These are phyloP conservation scores for Erigeron canadensis DNA, from an alignment of 129 eudicot species.

Conservation along the genomic window DNA sequence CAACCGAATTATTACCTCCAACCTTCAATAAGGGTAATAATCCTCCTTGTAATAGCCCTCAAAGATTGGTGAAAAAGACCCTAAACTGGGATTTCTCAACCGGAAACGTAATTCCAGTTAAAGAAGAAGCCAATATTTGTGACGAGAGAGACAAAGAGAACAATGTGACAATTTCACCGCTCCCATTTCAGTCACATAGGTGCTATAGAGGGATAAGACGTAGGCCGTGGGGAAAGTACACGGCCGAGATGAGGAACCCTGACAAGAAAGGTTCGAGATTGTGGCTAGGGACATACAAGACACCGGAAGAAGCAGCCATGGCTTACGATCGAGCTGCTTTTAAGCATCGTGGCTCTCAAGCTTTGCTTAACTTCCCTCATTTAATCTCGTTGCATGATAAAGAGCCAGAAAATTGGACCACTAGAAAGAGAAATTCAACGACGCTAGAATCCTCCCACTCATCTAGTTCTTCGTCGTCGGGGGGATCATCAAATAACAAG, in stretches of 20 bases:
- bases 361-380: constrained; percentile 21
- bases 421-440: background rate
- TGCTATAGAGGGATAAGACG: constrained; percentile 18
- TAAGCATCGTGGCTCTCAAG: constrained; percentile 11
- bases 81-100: background rate
- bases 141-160: background rate
- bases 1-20: background rate
- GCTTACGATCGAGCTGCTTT: constrained; percentile 15
- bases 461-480: background rate
- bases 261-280: constrained; percentile 14
- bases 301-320: constrained; percentile 22
- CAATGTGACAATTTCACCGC: background rate
- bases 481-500: background rate
- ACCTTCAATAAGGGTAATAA: background rate
- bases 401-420: background rate
- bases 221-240: constrained; percentile 11
- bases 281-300: constrained; percentile 18
- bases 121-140: background rate
- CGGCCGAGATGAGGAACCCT: constrained; percentile 17
- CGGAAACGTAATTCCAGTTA: background rate
- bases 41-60: background rate
- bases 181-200: background rate
- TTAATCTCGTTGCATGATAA: background rate
- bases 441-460: background rate
- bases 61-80: background rate